Percentiles rank a stretch among this genome's conserved stretches.
phyloP scores from a whole-genome alignment of 352 stramenopile species.

The Globisporangium sylvaticum region DNA sequence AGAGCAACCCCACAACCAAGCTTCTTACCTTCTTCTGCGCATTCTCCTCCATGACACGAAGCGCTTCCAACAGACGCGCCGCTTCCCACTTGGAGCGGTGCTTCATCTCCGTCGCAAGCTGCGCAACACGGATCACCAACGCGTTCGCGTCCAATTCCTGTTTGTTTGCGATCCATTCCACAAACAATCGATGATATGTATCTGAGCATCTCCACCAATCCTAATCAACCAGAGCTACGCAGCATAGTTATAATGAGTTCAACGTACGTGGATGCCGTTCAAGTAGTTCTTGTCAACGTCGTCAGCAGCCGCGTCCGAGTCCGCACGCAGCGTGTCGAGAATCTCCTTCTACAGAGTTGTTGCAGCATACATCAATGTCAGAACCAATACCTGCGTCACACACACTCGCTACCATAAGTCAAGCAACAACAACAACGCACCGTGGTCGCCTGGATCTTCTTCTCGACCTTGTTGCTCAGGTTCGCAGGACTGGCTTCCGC shows the following conservation, averaged over 20 bases:
- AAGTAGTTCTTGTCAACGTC: constrained; percentile 80
- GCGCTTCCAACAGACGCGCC: constrained; percentile 62
- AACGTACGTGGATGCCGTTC: constrained; percentile 53
- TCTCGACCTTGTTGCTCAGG: constrained; percentile 43
- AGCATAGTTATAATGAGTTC: not conserved
- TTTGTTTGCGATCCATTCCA: not conserved
- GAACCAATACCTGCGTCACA: not conserved
- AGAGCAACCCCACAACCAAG: not conserved
- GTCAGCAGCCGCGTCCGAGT: constrained; percentile 45
- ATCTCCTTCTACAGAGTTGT: constrained; percentile 43
- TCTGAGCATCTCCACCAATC: too few species aligned
- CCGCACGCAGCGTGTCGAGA: constrained; percentile 52
- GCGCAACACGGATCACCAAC: constrained; percentile 70
- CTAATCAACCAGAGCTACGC: not conserved
- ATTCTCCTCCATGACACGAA: constrained; percentile 77
- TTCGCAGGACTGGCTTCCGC: constrained; percentile 40
- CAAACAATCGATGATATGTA: not conserved
- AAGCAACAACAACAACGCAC: constrained; percentile 19
- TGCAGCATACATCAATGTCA: not conserved
- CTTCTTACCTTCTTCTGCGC: constrained; percentile 57
- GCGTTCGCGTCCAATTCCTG: constrained; percentile 69
- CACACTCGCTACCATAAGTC: not conserved
- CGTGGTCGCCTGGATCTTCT: constrained; percentile 67
- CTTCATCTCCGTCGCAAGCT: constrained; percentile 85
- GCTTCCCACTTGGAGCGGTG: constrained; percentile 84